Base-by-base conservation (phyloP, 768 basidiomycete species). In the Lactarius tabidus region DNA sequence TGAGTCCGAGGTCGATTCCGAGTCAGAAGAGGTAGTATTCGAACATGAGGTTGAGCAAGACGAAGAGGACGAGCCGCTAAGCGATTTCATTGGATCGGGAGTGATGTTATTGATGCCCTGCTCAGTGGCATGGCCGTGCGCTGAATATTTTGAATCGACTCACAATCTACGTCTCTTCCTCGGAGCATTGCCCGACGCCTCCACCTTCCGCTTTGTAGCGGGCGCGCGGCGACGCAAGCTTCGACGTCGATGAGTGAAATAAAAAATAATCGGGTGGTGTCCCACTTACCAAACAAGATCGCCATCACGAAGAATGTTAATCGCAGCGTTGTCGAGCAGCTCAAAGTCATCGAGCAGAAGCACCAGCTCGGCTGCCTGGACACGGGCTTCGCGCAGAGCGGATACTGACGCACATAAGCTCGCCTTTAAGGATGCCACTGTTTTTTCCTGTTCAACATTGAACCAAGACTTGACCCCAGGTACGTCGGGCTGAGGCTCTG, bases 1-100 rank as follows among this genome's bases (percentile, higher is more conserved):
- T 3, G 69, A 64, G 53, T 69, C 69, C 23, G 77, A 78, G 14
- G 72, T 71, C 3, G 75, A 71, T 14, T 72, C 71, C 9, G 70
- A 66, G 17, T 61, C 62, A 26, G 51, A 67, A 56, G 71, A 75
- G 64, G 67, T 60, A 17, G 56, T 39, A 10, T 35, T 20, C 48
- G 65, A 61, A 57, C 55, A 65, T 12, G 66, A 59, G 38, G 12
- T 9, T 20, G 59, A 14, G 17, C 57, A 48, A 15, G 51, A 66
- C 17, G 57, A 64, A 36, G 62, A 53, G 23, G 61, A 53, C 33
- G 41, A 28, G 15, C 26, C 29, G 20, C 53, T 33, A 36, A 52
- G 45, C 33, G 5, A 29, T 39, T 28, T n/a, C 52, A 20, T 9
- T 14, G 39, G 18, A 17, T 31, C 33, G 17, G 18, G 18, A 10